phyloP scores from a whole-genome alignment of 805 yeast genomes.

The Starmerella bombi region DNA sequence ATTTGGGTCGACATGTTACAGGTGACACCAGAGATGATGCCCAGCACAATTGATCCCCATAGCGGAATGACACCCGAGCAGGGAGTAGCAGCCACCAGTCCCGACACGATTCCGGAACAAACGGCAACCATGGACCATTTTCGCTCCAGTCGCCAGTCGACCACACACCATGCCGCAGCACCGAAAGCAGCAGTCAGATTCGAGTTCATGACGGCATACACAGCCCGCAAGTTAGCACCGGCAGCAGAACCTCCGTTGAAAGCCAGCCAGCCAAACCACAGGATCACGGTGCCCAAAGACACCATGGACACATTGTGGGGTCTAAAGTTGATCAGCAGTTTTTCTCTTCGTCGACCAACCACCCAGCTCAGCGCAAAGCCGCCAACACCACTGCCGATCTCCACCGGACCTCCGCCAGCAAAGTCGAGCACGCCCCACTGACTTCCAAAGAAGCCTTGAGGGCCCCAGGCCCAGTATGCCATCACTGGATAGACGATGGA shows the following conservation, averaged over 20 bases:
- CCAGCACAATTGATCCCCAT: slow-evolving; percentile 82
- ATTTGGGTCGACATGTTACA: slow-evolving; percentile 86
- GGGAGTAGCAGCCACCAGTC: slow-evolving; percentile 95
- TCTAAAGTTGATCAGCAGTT: slow-evolving; percentile 67
- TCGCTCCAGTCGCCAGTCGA: slow-evolving; percentile 75
- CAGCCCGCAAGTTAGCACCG: slow-evolving; percentile 69
- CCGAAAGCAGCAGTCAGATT: slow-evolving; percentile 83
- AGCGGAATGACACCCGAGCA: slow-evolving; percentile 81
- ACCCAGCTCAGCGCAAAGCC: slow-evolving; percentile 51
- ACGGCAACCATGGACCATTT: slow-evolving; percentile 92
- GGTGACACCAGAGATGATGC: slow-evolving; percentile 62
- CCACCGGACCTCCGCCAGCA: slow-evolving; percentile 98
- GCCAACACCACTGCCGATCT: slow-evolving; percentile 78
- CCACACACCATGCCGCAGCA: slow-evolving; percentile 79
- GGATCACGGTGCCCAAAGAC: slow-evolving; percentile 70
- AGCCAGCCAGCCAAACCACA: slow-evolving; percentile 94
- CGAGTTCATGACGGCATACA: slow-evolving; percentile 84
- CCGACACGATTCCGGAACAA: slow-evolving; percentile 92
- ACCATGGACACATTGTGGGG: slow-evolving; percentile 92
- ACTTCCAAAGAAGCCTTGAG: slow-evolving; percentile 78
- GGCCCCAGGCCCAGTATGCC: slow-evolving; percentile 92
- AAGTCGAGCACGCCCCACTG: slow-evolving; percentile 87
- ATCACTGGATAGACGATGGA: slow-evolving; percentile 88
- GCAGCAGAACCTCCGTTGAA: slow-evolving; percentile 86
- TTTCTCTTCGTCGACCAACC: slow-evolving; percentile 60